Evolutionary conservation across 164 flowering plant genomes (phyloP), one percentile per base, ranked within the genome.

Genomic region (Kingdonia uniflora): DNA sequence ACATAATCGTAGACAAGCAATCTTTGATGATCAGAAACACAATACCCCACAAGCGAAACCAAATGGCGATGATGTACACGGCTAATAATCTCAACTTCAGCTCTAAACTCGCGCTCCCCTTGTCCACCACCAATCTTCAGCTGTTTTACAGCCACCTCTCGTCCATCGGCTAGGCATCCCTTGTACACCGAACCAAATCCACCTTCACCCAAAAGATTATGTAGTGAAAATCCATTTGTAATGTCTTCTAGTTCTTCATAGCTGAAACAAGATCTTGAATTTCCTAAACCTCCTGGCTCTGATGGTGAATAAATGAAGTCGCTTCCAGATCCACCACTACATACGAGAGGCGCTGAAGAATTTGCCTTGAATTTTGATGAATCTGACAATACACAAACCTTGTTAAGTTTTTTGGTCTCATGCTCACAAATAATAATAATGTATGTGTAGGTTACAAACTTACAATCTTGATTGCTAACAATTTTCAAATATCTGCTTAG

Each of bases 11-110:
- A 87, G 16, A 87, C 74, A 24, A 87, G 95, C 73, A 89, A 65
- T 62, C 94, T 84, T 59, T 56, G 71, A 54, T 58, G 66, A 14
- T 80, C 87, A 40, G 74, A 71, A 47, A 86, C 78, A 78, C 97
- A 89, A 66, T 84, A 89, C 1, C 97, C 97, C 26, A 84, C 94
- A 7, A 89, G 76, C 19, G 97, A 86, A 64, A 89, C 95, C 82
- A 86, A 69, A 74, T 86, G 88, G n/a, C 94, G 56, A 38, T 59
- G 63, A 21, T 59, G 63, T 16, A 59, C 51, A 24, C 63, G 63
- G 42, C 63, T 59, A 52, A 59, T 59, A 16, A 42, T 59, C 51
- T 59, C 63, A 2, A 59, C 63, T 59, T 59, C 63, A 33, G 94
- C 82, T 63, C 68, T 78, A 65, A 87, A 87, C 62, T 87, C 96